Conservation (phyloP, 805 yeast genomes). For the Myxozyma melibiosi region DNA sequence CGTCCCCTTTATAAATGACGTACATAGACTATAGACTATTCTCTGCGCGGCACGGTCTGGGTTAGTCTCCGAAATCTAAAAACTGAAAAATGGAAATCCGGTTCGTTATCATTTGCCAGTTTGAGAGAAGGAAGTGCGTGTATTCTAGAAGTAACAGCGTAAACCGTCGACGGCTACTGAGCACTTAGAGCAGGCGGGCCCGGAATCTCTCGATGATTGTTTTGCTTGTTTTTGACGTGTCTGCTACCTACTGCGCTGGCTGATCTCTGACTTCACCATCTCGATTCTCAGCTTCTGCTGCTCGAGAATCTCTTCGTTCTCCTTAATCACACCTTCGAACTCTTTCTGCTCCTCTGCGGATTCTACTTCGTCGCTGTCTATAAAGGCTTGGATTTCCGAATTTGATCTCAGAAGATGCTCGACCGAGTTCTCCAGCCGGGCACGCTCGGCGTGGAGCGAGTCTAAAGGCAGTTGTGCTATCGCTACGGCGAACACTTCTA, state of each 20-base stretch:
- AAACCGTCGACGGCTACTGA: too few species aligned
- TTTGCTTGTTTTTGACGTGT: too few species aligned
- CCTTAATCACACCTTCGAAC: conserved; percentile 23
- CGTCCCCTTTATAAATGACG: too few species aligned
- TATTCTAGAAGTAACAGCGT: too few species aligned
- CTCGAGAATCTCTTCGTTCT: conserved; percentile 25
- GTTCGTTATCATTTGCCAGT: too few species aligned
- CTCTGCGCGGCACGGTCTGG: too few species aligned
- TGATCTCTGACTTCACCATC: conserved; percentile 7
- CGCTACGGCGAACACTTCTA: conserved; percentile 20
- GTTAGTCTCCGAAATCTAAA: too few species aligned
- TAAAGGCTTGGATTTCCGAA: conserved; percentile 33
- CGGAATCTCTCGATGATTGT: background rate
- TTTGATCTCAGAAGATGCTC: conserved; percentile 39
- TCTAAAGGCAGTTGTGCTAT: conserved; percentile 27
- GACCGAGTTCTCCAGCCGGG: conserved; percentile 38
- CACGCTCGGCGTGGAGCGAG: conserved; percentile 31
- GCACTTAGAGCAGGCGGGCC: background rate
- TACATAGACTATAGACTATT: too few species aligned
- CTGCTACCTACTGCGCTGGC: background rate
- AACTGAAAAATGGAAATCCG: too few species aligned
- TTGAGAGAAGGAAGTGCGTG: too few species aligned
- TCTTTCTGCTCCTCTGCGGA: conserved; percentile 21
- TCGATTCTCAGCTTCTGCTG: conserved; percentile 22
- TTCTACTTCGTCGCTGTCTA: conserved; percentile 29